These are phyloP conservation scores for Fusarium austroafricanum DNA, from an alignment of 2,329 filamentous ascomycete species.

Conservation along the genomic window DNA sequence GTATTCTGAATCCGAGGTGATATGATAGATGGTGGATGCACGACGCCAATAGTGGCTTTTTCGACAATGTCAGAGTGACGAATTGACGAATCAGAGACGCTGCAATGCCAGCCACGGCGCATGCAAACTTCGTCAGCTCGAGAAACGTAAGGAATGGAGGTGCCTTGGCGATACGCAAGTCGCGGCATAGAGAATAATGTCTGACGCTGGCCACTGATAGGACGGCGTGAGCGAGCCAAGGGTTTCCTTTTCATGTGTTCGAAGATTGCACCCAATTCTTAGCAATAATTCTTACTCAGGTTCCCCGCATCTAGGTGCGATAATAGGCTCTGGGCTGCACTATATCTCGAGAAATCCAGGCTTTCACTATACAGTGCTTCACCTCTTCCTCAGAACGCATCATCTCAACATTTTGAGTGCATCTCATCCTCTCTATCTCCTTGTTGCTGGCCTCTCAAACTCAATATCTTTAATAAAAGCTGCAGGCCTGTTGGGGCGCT, in stretches of 20 bases:
- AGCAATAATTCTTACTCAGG: too few species aligned
- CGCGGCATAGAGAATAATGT: background rate
- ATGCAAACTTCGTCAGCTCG: too few species aligned
- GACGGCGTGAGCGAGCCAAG: too few species aligned
- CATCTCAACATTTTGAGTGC: background rate
- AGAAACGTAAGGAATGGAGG: too few species aligned
- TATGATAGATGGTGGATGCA: background rate
- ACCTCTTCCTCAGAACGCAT: background rate
- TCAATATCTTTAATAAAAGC: background rate
- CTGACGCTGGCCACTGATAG: too few species aligned
- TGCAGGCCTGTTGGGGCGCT: accelerated
- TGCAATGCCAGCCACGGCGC: too few species aligned
- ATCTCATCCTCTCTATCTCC: too few species aligned
- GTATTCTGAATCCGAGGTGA: background rate
- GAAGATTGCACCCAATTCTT: too few species aligned
- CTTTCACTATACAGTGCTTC: background rate
- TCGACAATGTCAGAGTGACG: background rate
- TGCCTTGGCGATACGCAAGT: background rate
- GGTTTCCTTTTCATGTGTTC: too few species aligned
- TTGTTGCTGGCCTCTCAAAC: background rate
- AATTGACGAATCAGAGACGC: too few species aligned
- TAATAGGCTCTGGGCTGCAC: slow-evolving; percentile 3
- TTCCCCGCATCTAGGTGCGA: background rate
- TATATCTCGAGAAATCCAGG: background rate
- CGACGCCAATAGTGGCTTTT: background rate